These are phyloP conservation scores for Hevea brasiliensis DNA, from an alignment of 345 rosid species.

Conservation along the genomic window DNA sequence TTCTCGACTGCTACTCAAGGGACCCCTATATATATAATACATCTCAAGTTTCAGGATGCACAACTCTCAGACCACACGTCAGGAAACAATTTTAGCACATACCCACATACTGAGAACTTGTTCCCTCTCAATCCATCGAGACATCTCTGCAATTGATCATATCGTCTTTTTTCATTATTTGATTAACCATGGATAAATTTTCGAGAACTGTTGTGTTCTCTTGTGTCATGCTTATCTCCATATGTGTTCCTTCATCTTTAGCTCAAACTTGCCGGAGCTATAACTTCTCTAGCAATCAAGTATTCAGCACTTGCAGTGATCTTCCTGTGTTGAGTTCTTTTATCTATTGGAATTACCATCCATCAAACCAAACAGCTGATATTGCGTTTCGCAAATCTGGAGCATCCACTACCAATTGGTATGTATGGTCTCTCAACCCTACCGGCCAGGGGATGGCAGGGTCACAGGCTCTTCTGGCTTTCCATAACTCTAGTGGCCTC, in stretches of 20 bases:
- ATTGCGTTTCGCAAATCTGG: slow-evolving; percentile 57
- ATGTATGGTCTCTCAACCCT: neutral
- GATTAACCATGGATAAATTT: slow-evolving; percentile 2
- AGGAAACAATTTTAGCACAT: neutral
- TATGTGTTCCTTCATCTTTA: neutral
- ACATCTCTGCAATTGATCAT: no score
- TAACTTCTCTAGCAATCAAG: slow-evolving; percentile 35
- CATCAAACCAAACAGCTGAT: slow-evolving; percentile 40
- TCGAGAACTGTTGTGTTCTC: neutral
- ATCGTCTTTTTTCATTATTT: neutral
- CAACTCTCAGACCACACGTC: neutral
- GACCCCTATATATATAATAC: neutral
- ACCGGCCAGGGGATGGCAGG: neutral
- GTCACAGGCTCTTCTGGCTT: neutral
- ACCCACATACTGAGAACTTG: neutral
- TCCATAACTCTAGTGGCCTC: neutral
- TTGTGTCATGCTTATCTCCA: neutral
- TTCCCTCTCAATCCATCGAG: neutral
- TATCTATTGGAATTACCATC: slow-evolving; percentile 64
- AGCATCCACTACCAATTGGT: slow-evolving; percentile 15
- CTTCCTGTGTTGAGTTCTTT: slow-evolving; percentile 52
- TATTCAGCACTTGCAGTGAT: slow-evolving; percentile 34
- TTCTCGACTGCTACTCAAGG: neutral
- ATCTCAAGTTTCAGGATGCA: neutral
- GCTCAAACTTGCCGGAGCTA: slow-evolving; percentile 42